Base-by-base conservation (phyloP, 352 stramenopile species). In the Phytopythium helicoides region DNA sequence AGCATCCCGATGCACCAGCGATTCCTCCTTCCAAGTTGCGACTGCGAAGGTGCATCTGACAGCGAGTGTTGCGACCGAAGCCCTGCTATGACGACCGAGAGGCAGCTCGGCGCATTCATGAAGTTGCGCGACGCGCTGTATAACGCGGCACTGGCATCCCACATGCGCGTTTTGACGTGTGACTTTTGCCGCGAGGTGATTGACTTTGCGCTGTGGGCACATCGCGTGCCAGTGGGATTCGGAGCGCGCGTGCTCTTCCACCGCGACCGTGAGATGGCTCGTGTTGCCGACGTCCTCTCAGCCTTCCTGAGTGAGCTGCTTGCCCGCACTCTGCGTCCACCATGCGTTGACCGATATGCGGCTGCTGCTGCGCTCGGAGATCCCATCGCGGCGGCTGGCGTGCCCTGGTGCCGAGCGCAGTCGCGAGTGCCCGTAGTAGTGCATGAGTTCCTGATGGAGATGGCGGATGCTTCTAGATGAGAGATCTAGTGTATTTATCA, bases 151-250 rank as follows among this genome's bases (percentile, higher is more conserved):
- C 61, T 60, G 56, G 46, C 44, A 23, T 53, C 60, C 10, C 64
- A 73, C 53, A 42, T 45, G n/a, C 38, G 61, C 15, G 47, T 28
- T 19, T 28, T 52, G 18, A 40, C 58, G 38, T 73, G 64, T 47
- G 49, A 64, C 21, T 69, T 64, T 47, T 73, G 64, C 37, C 31
- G 55, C 25, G 49, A 62, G 21, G 15, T 69, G 25, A 56, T 73
- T 10, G 48, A 69, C 21, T 56, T 66, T 12, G 66, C 61, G 42
- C 54, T 72, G 15, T 48, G 66, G 41, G 63, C 23, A 4, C 12
- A 55, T 36, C 33, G 35, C 25, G 14, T 31, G 0, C 45, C 45
- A 3, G 28, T 33, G 1, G 45, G 45, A 2, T 8, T 52, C 8
- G 45, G 45, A 1, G 11, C 19, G 28, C 28, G 45, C n/a, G 18